Percentiles rank a stretch among this genome's conserved stretches.
These are phyloP conservation scores for Byssothecium circinans DNA, from an alignment of 2,329 filamentous ascomycete genomes.

Conservation along the genomic window DNA sequence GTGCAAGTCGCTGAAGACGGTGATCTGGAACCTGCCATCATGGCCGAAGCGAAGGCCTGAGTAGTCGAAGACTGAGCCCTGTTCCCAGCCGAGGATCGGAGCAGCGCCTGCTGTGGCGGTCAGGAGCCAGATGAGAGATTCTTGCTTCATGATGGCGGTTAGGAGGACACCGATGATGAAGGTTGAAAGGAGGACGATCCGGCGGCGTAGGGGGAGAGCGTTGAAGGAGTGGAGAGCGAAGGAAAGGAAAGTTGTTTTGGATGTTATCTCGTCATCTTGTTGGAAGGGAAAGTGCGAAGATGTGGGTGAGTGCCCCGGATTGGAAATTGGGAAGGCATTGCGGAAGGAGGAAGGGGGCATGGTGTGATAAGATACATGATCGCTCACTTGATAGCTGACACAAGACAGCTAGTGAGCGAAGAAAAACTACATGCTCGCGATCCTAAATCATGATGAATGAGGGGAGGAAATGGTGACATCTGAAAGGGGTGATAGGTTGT, in stretches of 20 bases:
- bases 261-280: neutral
- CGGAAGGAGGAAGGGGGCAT: neutral
- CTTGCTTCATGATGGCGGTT: constrained; percentile 21
- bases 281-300: neutral
- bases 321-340: neutral
- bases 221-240: constrained; percentile 8
- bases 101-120: neutral
- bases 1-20: constrained; percentile 70
- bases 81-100: constrained; percentile 5
- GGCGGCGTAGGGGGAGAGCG: constrained; percentile 5
- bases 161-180: constrained; percentile 13
- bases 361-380: neutral
- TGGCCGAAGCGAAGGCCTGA: constrained; percentile 28
- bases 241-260: neutral
- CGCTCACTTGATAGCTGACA: neutral
- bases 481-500: too few relatives aligned
- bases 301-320: too few relatives aligned
- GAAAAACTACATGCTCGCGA: constrained; percentile 59
- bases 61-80: constrained; percentile 15
- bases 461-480: neutral
- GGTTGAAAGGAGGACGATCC: constrained; percentile 7
- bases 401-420: neutral
- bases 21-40: constrained; percentile 50
- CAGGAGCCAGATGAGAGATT: constrained; percentile 7
- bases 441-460: neutral